These are phyloP conservation scores for Phytophthora podocarpi DNA, from an alignment of 352 stramenopile genomes.

Conservation along the genomic window DNA sequence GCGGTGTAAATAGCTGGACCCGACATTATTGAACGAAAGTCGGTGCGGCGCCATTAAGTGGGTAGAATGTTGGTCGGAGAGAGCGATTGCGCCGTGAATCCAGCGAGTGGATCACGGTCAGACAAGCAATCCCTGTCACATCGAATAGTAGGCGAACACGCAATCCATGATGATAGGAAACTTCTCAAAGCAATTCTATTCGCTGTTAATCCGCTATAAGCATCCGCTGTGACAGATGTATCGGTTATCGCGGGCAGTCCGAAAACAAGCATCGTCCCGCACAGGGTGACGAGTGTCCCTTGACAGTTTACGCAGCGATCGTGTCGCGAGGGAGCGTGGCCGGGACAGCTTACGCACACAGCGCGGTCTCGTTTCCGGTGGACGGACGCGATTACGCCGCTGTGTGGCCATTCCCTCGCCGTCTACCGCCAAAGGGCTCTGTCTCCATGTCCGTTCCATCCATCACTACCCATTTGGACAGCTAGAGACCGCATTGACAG, in stretches of 20 bases:
- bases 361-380: not conserved
- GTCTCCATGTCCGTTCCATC: not conserved
- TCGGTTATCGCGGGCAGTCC: not conserved
- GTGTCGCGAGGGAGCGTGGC: no score
- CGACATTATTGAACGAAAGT: no score
- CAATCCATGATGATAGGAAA: no score
- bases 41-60: no score
- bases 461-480: not conserved
- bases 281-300: not conserved
- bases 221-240: no score
- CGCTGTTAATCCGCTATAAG: no score
- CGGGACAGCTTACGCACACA: not conserved
- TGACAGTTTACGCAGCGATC: no score
- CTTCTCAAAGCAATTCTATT: no score
- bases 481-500: not conserved
- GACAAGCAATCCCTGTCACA: not conserved
- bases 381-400: constrained; percentile 1
- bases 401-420: not conserved
- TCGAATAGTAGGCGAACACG: not conserved
- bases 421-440: no score
- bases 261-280: not conserved
- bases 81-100: no score
- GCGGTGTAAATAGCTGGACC: no score
- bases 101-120: no score
- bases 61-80: not conserved